Base-by-base conservation (phyloP, 2,329 filamentous ascomycete genomes). In the Simplicillium aogashimaense region DNA sequence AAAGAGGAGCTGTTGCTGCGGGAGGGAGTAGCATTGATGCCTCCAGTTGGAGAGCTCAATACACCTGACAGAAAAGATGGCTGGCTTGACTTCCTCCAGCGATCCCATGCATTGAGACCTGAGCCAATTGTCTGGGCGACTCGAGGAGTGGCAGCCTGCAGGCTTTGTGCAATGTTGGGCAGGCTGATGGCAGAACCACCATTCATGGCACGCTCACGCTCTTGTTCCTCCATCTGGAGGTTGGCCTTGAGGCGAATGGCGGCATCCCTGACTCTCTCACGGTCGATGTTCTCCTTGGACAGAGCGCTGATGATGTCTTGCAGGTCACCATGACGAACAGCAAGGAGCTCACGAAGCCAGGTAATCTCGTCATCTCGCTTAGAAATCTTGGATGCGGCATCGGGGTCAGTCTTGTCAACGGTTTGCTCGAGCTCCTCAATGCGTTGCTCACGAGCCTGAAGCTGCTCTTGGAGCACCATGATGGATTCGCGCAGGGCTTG, bases 171-270 rank as follows among this genome's bases (percentile, higher is more conserved):
- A 33, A 95, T 75, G 32, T 84, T 86, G 4, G 86, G 84, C 50
- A 92, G 69, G 40, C 70, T 76, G 45, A 81, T 71, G 20, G 76
- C 68, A 7, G 78, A 83, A 12, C 76, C 76, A 36, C 81, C 81
- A 40, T 83, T 80, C 63, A 86, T 75, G 1, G 86, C 81, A 44
- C 92, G 77, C 60, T 97, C 90, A 38, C 87, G 86, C 63, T 95
- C 89, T 58, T 95, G 87, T 57, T 94, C 86, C 60, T 98, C 90
- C 92, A 98, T 98, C 58, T 97, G 87, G 29, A 98, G 70, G 54
- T 95, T 95, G 12, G 92, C 86, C 57, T 87, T 86, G 45, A 98
- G 80, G 39, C 92, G 83, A 51, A 97, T 97, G 29, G 87, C 86
- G 6, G 89, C 88, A 56, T 97, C 89, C 52, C 85, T 86, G 47